A percentile compares a stretch with the other conserved stretches of the same genome.
Evolutionary conservation across 495 filamentous ascomycete species (phyloP).

Genomic region (Talaromyces stipitatus): DNA sequence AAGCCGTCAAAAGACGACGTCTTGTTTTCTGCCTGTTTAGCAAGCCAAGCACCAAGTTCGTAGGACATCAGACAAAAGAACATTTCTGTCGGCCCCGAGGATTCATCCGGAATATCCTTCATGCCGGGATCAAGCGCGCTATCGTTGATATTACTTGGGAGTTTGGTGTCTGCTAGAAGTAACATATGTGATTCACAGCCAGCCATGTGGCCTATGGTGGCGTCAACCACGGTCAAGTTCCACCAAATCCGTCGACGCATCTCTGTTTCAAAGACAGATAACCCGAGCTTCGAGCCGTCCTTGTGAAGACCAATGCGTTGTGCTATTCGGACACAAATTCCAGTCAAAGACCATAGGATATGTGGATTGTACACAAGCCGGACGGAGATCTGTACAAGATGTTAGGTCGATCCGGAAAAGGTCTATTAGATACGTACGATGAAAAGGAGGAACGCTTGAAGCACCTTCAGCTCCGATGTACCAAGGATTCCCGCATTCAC

Average conservation of each 20-base stretch:
- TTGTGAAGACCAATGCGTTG: slow-evolving; percentile 39
- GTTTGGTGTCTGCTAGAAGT: slow-evolving; percentile 18
- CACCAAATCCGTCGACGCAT: slow-evolving; percentile 38
- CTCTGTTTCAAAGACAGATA: slow-evolving; percentile 37
- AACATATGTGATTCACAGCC: slow-evolving; percentile 18
- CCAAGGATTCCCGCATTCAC: slow-evolving; percentile 37
- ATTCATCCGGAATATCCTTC: slow-evolving; percentile 42
- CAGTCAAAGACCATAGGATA: slow-evolving; percentile 35
- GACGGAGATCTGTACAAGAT: slow-evolving; percentile 17
- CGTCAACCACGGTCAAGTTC: slow-evolving; percentile 27
- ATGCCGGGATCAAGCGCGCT: slow-evolving; percentile 51
- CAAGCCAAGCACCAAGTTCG: slow-evolving; percentile 36
- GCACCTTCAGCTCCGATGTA: slow-evolving; percentile 32
- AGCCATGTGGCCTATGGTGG: slow-evolving; percentile 25
- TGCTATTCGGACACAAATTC: slow-evolving; percentile 32
- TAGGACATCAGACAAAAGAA: slow-evolving; percentile 52
- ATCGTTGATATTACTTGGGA: slow-evolving; percentile 51
- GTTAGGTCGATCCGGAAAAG: not conserved
- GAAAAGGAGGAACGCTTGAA: slow-evolving; percentile 41
- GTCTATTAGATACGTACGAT: slow-evolving; percentile 17
- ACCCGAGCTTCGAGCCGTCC: slow-evolving; percentile 26
- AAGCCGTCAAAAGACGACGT: slow-evolving; percentile 18
- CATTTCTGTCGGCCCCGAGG: slow-evolving; percentile 59
- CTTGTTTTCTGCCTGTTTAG: slow-evolving; percentile 8
- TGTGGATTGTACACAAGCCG: slow-evolving; percentile 28